Evolutionary conservation across 2,329 filamentous ascomycete genomes (phyloP), one percentile per base, ranked within the genome.

Genomic region (Exophiala sp.): DNA sequence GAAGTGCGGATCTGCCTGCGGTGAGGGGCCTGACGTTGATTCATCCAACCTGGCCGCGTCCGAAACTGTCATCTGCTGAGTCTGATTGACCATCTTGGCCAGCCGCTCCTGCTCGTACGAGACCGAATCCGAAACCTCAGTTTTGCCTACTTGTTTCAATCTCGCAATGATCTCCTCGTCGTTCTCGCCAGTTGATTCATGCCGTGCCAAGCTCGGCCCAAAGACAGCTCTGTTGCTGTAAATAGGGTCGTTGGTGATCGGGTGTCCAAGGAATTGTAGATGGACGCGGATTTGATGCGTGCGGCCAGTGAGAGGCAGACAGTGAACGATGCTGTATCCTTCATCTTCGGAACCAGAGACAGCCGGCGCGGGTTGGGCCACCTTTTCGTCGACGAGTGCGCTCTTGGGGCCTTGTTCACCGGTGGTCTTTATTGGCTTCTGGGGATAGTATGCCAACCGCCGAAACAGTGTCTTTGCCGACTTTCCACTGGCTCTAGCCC

Each of bases 201-300:
- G 73, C 42, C 72, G 79, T 13, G 88, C 93, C 0, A 98, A 79
- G 8, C 83, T 78, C 1, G 83, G 74, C 0, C 93, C 93, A 75
- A 95, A 98, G 9, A 98, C 93, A 50, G 83, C 82, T 64, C 88
- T 83, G 65, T 98, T 98, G 62, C 88, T 89, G 67, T 98, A 98
- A 61, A 98, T 97, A 6, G 93, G 93, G 64, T 98, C 93, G 66
- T 98, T 98, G 57, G 88, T 83, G 60, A 98, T 97, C 1, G 93
- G 93, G 64, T 97, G 86, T 1, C 93, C 93, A 2, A 98, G 74
- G 66, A 88, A 95, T 65, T 98, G 93, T 13, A 98, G 76, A 63
- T 98, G 93, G 14, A 98, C 93, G 27, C 93, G 82, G 42, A 98
- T 79, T 67, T 98, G 93, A 64, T 98, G 93, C 10, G 93, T 98